Evolutionary conservation across 2,329 filamentous ascomycete genomes (phyloP).

Genomic region (Beauveria sp.): DNA sequence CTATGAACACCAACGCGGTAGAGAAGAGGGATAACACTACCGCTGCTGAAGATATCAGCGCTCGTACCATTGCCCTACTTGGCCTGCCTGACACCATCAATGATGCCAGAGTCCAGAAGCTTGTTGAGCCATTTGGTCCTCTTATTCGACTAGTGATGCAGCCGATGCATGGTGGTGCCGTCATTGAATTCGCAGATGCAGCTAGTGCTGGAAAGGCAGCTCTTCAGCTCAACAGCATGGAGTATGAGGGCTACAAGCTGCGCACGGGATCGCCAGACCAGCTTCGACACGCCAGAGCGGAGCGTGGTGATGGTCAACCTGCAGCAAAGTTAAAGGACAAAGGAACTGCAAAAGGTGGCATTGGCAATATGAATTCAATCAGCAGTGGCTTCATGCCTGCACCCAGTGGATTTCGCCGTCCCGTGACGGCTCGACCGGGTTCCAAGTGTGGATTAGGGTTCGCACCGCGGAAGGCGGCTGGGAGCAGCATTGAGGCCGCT

Average conservation of each 20-base stretch:
- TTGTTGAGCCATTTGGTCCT: slow-evolving; percentile 63
- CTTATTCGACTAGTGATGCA: slow-evolving; percentile 72
- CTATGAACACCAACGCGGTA: slow-evolving; percentile 19
- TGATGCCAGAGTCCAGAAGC: slow-evolving; percentile 67
- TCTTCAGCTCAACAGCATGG: slow-evolving; percentile 48
- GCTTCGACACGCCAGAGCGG: slow-evolving; percentile 43
- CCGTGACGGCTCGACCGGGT: slow-evolving; percentile 31
- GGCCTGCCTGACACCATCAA: slow-evolving; percentile 90
- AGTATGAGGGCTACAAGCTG: slow-evolving; percentile 47
- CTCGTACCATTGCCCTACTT: slow-evolving; percentile 73
- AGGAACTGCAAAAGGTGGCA: slow-evolving; percentile 17
- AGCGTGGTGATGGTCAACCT: slow-evolving; percentile 22
- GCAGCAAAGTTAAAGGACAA: slow-evolving; percentile 20
- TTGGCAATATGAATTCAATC: background rate
- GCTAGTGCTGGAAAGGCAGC: slow-evolving; percentile 65
- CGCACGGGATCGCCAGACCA: slow-evolving; percentile 48
- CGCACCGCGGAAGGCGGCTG: slow-evolving; percentile 19
- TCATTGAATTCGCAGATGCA: slow-evolving; percentile 71
- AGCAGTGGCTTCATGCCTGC: slow-evolving; percentile 35
- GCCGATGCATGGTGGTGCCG: slow-evolving; percentile 75
- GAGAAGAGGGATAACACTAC: slow-evolving; percentile 27
- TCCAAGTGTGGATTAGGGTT: slow-evolving; percentile 40
- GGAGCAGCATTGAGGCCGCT: slow-evolving; percentile 17
- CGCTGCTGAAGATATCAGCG: slow-evolving; percentile 39
- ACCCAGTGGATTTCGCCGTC: slow-evolving; percentile 34